phyloP scores from a whole-genome alignment of 1,284 basidiomycete genomes.

The Sporisorium sorghi region DNA sequence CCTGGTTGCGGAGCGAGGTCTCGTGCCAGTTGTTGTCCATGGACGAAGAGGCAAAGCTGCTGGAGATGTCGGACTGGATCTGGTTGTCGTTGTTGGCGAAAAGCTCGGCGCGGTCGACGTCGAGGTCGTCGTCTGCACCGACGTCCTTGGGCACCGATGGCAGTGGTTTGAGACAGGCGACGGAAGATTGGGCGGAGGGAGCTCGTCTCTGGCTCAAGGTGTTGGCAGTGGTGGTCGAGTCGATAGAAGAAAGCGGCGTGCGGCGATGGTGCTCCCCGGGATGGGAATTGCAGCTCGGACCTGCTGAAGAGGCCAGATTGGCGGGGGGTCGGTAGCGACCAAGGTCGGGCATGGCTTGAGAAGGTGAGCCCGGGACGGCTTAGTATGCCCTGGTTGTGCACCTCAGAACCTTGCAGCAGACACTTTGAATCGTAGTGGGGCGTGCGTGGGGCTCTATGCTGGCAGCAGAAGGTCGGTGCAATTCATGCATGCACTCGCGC shows the following conservation, averaged over 20 bases:
- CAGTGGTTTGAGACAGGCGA: conserved; percentile 18
- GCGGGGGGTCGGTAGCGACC: conserved; percentile 6
- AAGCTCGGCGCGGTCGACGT: conserved; percentile 20
- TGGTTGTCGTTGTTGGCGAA: conserved; percentile 13
- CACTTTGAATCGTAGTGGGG: not conserved
- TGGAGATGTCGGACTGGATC: conserved; percentile 45
- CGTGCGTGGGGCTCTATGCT: not conserved
- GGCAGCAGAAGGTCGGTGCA: too few relatives aligned
- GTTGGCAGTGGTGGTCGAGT: not conserved
- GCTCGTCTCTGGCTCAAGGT: not conserved
- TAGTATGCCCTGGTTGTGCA: not conserved
- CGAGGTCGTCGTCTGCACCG: conserved; percentile 23
- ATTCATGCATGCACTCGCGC: conserved; percentile 4
- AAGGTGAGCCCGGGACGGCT: conserved; percentile 4
- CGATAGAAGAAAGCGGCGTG: not conserved
- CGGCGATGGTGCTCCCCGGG: conserved; percentile 2
- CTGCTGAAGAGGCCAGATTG: not conserved
- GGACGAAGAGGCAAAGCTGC: conserved; percentile 27
- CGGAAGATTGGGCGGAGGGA: not conserved
- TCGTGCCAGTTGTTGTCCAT: conserved; percentile 45
- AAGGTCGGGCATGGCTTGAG: conserved; percentile 15
- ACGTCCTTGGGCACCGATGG: conserved; percentile 37
- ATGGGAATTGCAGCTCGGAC: not conserved
- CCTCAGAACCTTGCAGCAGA: not conserved
- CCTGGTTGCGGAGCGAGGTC: conserved; percentile 36